Base-by-base conservation (phyloP, 306 rosid genomes). In the Trifolium dubium region DNA sequence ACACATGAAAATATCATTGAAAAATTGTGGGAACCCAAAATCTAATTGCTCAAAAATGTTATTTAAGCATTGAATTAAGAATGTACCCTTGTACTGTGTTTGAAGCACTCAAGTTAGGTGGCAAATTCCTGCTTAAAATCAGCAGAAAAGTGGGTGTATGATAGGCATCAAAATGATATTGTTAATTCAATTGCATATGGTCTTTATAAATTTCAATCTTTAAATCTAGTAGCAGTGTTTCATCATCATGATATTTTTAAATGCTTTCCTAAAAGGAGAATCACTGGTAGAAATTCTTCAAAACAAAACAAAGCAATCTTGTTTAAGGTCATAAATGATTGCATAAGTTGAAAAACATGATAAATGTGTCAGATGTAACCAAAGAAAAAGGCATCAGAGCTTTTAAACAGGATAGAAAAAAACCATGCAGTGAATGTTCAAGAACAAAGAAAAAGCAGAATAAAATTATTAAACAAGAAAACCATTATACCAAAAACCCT, bases 291-390 rank as follows among this genome's bases (percentile, higher is more conserved):
- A 11, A 40, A 40, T 40, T 64, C 50, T 49, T 56, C 11, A 28
- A 55, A 32, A 56, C 14, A 34, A 31, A 6, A 10, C 32, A 10
- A 63, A 64, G 39, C 19, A 58, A 56, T 56, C 32, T 15, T 59
- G 60, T 44, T 79, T 8, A 5, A 67, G 43, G 17, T 47, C 41
- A 68, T 35, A 56, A 66, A 72, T 55, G 56, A 50, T 32, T 68
- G 23, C 28, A 35, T 35, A 44, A 47, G 66, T 59, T 30, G 12
- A 14, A 47, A 73, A 35, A 6, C 2, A 31, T 30, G 53, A 55
- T 39, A 50, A 40, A 32, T 5, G 41, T 15, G 18, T 19, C 54
- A 46, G 14, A 31, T 28, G 23, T 29, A 13, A 72, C 9, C 14
- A 77, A 47, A 47, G 3, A 35, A 17, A 46, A 71, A 71, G 5